A percentile compares a stretch with the other conserved stretches of the same genome.
phyloP scores from a whole-genome alignment of 306 rosid species.

The Malus sylvestris region DNA sequence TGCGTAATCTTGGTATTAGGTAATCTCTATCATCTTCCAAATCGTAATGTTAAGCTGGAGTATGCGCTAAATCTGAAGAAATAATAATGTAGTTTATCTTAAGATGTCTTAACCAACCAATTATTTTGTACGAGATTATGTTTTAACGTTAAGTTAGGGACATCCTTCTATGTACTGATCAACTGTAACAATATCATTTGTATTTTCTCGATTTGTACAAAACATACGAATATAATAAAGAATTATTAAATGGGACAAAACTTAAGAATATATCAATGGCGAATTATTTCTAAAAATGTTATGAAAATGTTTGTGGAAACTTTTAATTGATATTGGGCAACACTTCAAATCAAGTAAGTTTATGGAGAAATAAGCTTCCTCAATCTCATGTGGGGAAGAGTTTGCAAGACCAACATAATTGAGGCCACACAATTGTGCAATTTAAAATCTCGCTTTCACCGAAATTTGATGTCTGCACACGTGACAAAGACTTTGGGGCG shows the following conservation, averaged over 20 bases:
- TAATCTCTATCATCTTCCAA: not conserved
- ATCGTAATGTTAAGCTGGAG: not conserved
- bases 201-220: too few species aligned
- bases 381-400: not conserved
- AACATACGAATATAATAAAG: too few species aligned
- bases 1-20: not conserved
- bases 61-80: not conserved
- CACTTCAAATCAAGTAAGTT: not conserved
- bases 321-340: not conserved
- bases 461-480: too few species aligned
- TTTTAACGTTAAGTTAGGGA: not conserved
- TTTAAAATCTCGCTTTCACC: too few species aligned
- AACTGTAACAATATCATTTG: not conserved
- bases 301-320: not conserved
- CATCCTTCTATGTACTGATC: not conserved
- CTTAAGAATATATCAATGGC: not conserved
- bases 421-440: not conserved
- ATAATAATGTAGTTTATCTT: not conserved
- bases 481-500: too few species aligned
- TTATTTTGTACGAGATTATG: not conserved
- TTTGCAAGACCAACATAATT: not conserved
- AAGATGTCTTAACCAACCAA: not conserved
- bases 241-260: not conserved
- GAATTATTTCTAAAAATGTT: not conserved
- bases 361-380: not conserved